These are phyloP conservation scores for Cyberlindnera xylosilytica DNA, from an alignment of 805 yeast species.

Conservation along the genomic window DNA sequence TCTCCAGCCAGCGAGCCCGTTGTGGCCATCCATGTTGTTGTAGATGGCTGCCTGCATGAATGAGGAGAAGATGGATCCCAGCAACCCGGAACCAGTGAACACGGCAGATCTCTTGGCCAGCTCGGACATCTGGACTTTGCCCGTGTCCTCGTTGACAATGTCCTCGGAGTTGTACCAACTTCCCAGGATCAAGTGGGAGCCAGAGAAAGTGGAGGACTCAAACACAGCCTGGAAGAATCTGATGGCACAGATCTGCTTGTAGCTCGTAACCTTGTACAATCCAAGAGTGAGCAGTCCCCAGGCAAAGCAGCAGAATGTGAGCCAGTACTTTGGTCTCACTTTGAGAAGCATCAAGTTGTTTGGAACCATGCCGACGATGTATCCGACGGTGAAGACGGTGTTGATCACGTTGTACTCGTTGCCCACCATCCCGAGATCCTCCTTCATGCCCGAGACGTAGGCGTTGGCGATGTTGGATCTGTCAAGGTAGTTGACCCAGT, in stretches of 20 bases:
- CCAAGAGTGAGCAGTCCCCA: conserved; percentile 59
- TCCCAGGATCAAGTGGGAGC: conserved; percentile 53
- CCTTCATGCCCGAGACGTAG: conserved; percentile 64
- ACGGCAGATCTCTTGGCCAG: conserved; percentile 50
- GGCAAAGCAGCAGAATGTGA: conserved; percentile 47
- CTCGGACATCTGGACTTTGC: conserved; percentile 33
- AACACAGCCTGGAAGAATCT: conserved; percentile 61
- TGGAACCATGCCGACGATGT: conserved; percentile 60
- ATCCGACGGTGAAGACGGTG: conserved; percentile 59
- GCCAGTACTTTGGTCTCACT: conserved; percentile 55
- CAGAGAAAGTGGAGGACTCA: conserved; percentile 55
- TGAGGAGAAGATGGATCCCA: conserved; percentile 54
- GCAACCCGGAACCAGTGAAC: conserved; percentile 50
- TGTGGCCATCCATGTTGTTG: conserved; percentile 35
- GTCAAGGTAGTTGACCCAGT: conserved; percentile 52
- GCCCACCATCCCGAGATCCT: conserved; percentile 47
- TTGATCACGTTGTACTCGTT: conserved; percentile 48
- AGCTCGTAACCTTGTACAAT: conserved; percentile 44
- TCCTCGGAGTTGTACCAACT: conserved; percentile 47
- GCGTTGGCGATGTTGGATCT: conserved; percentile 56
- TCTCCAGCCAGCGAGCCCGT: conserved; percentile 57
- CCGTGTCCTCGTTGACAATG: conserved; percentile 23
- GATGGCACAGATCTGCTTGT: conserved; percentile 49
- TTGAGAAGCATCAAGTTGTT: conserved; percentile 50
- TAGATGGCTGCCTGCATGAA: conserved; percentile 54